Evolutionary conservation across 1,284 basidiomycete genomes (phyloP), one percentile per base, ranked within the genome.

Genomic region (Takashimella koratensis): DNA sequence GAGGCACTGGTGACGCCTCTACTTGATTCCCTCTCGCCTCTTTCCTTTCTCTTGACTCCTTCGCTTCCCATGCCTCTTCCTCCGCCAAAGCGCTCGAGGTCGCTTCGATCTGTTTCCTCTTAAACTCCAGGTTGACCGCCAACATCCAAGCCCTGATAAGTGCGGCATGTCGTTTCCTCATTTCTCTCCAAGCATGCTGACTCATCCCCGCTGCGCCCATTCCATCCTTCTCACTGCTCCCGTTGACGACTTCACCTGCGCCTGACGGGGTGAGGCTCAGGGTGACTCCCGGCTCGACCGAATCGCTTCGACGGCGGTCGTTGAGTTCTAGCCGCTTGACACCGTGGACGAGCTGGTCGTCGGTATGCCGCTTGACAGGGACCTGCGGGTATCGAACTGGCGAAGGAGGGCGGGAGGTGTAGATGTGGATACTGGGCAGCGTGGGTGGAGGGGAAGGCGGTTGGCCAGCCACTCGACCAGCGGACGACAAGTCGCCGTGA

Each of bases 311-410:
- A 11, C 20, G 22, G 39, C 52, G 48, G 53, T 64, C 61, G 11
- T 63, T 64, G n/a, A 74, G 60, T 58, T 73, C 72, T 21, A 74
- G 57, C 23, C 72, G 64, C 59, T 74, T 74, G 53, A 74, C 72
- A 41, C 69, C 72, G 40, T 70, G 57, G 3, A 63, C 51, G 25
- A 57, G 55, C 47, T 68, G 65, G 43, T 74, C 72, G 48, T 72
- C 72, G 24, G 70, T 74, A 52, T 71, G 72, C 11, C 72, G 56
- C 64, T 74, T 74, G 43, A 62, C 59, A 0, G 72, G 72, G n/a
- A n/a, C n/a, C n/a, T n/a, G n/a, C 22, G 55, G 64, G 60, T 58
- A 51, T 47, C 56, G 58, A n/a, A 53, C 48, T 10, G 64, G 59
- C 12, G 58, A 54, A 26, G 51, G 23, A 16, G 58, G 47, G 49